These are phyloP conservation scores for Dactylonectria estremocensis DNA, from an alignment of 2,329 filamentous ascomycete species.

Conservation along the genomic window DNA sequence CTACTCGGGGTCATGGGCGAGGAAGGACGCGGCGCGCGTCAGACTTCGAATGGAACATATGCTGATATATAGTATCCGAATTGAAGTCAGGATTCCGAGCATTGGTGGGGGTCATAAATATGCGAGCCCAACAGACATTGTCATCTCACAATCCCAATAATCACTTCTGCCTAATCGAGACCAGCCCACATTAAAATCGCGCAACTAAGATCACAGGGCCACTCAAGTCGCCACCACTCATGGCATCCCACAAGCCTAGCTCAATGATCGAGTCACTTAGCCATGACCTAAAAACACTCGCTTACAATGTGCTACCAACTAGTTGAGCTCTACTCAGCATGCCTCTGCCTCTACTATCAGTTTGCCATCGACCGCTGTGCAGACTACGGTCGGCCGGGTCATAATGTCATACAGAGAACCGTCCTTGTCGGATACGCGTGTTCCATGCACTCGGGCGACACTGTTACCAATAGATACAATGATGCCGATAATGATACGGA, in stretches of 20 bases:
- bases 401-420: conserved; percentile 78
- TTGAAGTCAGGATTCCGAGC: no score
- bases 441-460: conserved; percentile 41
- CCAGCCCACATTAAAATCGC: not conserved
- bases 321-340: conserved; percentile 82
- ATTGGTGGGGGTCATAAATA: not conserved
- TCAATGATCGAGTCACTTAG: no score
- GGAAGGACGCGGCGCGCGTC: no score
- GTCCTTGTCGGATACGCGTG: conserved; percentile 88
- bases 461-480: no score
- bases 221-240: not conserved
- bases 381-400: conserved; percentile 79
- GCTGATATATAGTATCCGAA: no score
- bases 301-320: not conserved
- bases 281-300: not conserved
- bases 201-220: not conserved
- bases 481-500: not conserved
- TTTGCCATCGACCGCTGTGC: conserved; percentile 87
- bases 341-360: conserved; percentile 87
- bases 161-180: not conserved
- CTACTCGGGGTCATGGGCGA: no score
- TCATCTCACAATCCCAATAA: not conserved
- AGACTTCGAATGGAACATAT: no score
- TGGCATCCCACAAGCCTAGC: no score
- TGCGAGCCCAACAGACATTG: not conserved